Base-by-base conservation (phyloP, 768 basidiomycete genomes). In the Tephrocybe sp. region DNA sequence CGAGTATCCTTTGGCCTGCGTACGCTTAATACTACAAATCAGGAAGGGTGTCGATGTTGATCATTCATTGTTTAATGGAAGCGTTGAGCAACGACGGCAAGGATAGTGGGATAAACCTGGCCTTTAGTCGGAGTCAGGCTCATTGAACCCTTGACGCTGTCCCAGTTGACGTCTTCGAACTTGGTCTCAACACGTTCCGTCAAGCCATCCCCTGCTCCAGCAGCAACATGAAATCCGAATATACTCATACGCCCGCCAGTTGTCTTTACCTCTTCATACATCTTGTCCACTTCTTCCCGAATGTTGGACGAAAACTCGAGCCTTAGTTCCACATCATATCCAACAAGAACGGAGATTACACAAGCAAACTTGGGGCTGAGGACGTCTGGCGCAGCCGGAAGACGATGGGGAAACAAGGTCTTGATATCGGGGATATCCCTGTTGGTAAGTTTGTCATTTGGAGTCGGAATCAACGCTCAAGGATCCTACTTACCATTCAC, bases 71-170 rank as follows among this genome's bases (percentile, higher is more conserved):
- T 30, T 44, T 27, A 40, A 40, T 40, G 21, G 21, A 51, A 51
- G 28, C 41, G 40, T 8, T 35, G 41, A 44, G 50, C 50, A 51
- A 51, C 16, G 35, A 21, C 50, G 27, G 19, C 50, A 22, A 51
- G 50, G 26, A 51, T 36, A 44, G 50, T 44, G 35, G 50, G 50
- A 46, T 34, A 35, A 39, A 51, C 31, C 30, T 51, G 50, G 34
- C 50, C 50, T 34, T 6, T 36, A 27, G n/a, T 39, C 32, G 50
- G 44, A 12, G 50, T 51, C 45, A 51, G 18, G 43, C 30, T 51
- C 50, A 51, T 36, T 16, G 50, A 44, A 15, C 50, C 50, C 3
- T 30, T 32, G 24, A 11, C 9, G 26, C 46, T 51, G 44, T 51
- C 44, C 50, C 50, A 51, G 19, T 51, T 25, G 24, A 51, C 35